Base-by-base conservation (phyloP, 2,329 filamentous ascomycete genomes). In the Tolypocladium ovalisporum region DNA sequence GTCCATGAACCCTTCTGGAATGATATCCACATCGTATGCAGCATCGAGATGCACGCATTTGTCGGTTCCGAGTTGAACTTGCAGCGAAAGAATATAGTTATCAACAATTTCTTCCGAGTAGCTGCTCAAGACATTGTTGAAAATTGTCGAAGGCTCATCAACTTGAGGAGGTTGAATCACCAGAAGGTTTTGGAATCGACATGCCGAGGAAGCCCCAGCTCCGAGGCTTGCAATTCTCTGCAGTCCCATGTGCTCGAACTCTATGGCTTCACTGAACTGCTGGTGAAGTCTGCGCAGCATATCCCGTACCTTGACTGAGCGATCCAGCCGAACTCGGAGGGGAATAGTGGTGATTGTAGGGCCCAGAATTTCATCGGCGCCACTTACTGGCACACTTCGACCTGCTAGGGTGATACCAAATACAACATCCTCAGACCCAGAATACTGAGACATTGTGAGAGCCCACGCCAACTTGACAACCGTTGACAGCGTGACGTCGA, bases 391-490 rank as follows among this genome's bases (percentile, higher is more conserved):
- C 1, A 59, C 61, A 2, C 62, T 62, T 29, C 76, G 69, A 9
- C 76, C 76, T 3, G 74, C 74, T 1, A 77, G 62, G 0, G 74
- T 76, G 56, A 71, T 69, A 1, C 76, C 76, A 54, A 77, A 77
- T 6, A 73, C 64, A 13, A 77, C 67, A 55, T 77, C 74, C 1
- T 70, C 37, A 0, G 58, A 59, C 1, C 59, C 79, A 2, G 73
- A 64, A 60, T 84, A 84, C 8, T 70, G 69, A 22, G 74, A 68
- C 4, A 83, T 63, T 1, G 86, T 63, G 54, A 79, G 75, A 10
- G 76, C 74, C 63, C 79, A 75, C 0, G 82, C 81, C 35, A 78
- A 75, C 1, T 61, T 58, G 17, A 67, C 39, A 4, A 64, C 3
- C 0, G 55, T 64, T 0, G 64, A 55, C 2, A 54, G 53, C 0